Conservation (phyloP, 1,284 basidiomycete species). For the Golubevia pallescens region DNA sequence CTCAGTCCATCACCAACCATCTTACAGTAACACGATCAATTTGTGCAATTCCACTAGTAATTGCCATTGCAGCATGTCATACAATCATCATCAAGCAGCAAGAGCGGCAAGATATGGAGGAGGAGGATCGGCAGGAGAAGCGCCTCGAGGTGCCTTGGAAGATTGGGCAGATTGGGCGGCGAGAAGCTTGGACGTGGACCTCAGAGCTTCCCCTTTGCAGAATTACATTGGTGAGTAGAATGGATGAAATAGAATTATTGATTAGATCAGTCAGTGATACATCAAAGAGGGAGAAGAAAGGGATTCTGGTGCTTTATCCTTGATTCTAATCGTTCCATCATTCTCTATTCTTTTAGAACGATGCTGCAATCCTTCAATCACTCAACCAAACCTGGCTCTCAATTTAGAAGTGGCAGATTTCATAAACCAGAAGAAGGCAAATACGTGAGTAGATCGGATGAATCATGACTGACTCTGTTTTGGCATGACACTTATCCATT, state of each 20-base stretch:
- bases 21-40: too few relatives aligned
- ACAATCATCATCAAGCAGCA: not conserved
- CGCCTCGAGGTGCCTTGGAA: not conserved
- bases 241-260: too few relatives aligned
- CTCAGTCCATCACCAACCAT: too few relatives aligned
- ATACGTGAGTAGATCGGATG: slow-evolving; percentile 73
- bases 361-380: slow-evolving; percentile 84
- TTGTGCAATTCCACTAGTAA: too few relatives aligned
- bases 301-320: too few relatives aligned
- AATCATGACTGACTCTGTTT: not conserved
- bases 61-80: not conserved
- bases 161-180: not conserved
- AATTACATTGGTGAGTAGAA: not conserved
- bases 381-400: slow-evolving; percentile 87
- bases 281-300: too few relatives aligned
- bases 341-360: too few relatives aligned
- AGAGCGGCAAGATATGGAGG: not conserved
- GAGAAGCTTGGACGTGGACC: not conserved
- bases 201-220: not conserved
- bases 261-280: too few relatives aligned
- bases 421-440: slow-evolving; percentile 94
- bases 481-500: too few relatives aligned
- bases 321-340: too few relatives aligned
- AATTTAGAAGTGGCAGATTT: slow-evolving; percentile 93
- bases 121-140: not conserved